phyloP scores from a whole-genome alignment of 2,329 filamentous ascomycete genomes.

The Trichoderma gracile region DNA sequence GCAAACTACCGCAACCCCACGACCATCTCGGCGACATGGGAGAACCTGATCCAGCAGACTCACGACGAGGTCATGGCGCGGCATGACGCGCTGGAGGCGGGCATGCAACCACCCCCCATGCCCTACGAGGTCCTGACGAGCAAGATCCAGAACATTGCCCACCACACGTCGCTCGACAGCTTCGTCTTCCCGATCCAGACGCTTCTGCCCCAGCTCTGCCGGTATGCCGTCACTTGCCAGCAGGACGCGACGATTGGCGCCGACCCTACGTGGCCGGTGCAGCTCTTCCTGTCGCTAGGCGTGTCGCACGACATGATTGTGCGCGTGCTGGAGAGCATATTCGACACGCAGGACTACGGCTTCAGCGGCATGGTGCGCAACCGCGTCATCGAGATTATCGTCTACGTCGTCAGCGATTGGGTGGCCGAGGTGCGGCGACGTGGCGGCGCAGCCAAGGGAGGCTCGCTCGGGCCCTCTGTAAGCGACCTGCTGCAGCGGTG shows the following conservation, averaged over 20 bases:
- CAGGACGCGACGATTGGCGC: constrained; percentile 60
- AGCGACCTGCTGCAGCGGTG: constrained; percentile 53
- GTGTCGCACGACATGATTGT: constrained; percentile 59
- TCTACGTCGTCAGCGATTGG: constrained; percentile 52
- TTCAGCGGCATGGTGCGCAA: constrained; percentile 55
- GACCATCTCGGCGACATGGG: constrained; percentile 83
- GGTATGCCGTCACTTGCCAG: constrained; percentile 59
- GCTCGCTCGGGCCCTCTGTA: constrained; percentile 47
- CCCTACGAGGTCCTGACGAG: constrained; percentile 72
- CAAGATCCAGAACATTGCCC: constrained; percentile 64
- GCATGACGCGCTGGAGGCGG: constrained; percentile 45
- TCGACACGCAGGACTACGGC: constrained; percentile 60
- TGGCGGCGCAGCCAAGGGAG: constrained; percentile 45
- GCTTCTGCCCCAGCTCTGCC: constrained; percentile 63
- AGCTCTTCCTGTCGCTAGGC: constrained; percentile 57
- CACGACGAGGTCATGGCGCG: constrained; percentile 58
- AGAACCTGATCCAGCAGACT: constrained; percentile 72
- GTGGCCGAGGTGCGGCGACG: constrained; percentile 51
- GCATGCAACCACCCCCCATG: constrained; percentile 45
- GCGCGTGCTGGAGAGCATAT: constrained; percentile 57
- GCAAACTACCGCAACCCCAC: constrained; percentile 88
- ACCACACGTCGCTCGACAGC: constrained; percentile 64
- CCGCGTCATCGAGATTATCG: constrained; percentile 57
- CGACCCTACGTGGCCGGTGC: constrained; percentile 58
- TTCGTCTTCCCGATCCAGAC: constrained; percentile 65